Evolutionary conservation across 139 green algal genomes (phyloP).

Genomic region (Tetradesmus lagerheimii): DNA sequence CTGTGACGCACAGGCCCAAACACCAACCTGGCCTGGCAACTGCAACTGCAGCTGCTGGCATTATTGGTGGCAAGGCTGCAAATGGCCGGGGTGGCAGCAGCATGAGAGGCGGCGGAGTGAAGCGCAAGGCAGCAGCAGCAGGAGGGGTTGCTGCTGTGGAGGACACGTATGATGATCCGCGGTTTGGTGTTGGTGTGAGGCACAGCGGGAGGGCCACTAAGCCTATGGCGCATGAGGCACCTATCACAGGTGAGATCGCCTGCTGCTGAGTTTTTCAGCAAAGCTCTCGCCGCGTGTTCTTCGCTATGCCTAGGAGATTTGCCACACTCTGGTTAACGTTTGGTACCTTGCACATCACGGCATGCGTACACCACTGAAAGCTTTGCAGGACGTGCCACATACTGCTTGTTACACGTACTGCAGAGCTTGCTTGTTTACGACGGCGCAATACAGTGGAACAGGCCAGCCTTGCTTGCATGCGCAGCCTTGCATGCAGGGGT

Average conservation of each 20-base stretch:
- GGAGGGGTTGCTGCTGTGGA: background rate
- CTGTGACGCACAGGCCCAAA: slow-evolving; percentile 51
- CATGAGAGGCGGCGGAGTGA: background rate
- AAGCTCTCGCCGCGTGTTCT: too few relatives aligned
- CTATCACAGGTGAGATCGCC: background rate
- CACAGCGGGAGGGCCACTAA: background rate
- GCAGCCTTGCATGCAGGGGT: too few relatives aligned
- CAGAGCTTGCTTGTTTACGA: too few relatives aligned
- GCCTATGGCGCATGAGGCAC: background rate
- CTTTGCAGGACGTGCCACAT: too few relatives aligned
- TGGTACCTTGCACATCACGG: too few relatives aligned
- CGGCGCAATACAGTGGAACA: too few relatives aligned
- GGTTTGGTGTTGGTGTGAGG: background rate
- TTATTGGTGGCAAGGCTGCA: background rate
- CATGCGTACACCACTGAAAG: too few relatives aligned
- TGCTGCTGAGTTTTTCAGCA: too few relatives aligned
- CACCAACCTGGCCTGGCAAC: background rate
- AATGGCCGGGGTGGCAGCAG: background rate
- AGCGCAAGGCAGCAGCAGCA: slow-evolving; percentile 11
- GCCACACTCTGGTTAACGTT: too few relatives aligned
- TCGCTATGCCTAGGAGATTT: too few relatives aligned
- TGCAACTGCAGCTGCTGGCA: background rate
- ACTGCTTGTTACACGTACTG: too few relatives aligned
- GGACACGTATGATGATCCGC: background rate
- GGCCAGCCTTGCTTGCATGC: too few relatives aligned